These are phyloP conservation scores for Arxiozyma slooffiae DNA, from an alignment of 1,139 yeast species.

Conservation along the genomic window DNA sequence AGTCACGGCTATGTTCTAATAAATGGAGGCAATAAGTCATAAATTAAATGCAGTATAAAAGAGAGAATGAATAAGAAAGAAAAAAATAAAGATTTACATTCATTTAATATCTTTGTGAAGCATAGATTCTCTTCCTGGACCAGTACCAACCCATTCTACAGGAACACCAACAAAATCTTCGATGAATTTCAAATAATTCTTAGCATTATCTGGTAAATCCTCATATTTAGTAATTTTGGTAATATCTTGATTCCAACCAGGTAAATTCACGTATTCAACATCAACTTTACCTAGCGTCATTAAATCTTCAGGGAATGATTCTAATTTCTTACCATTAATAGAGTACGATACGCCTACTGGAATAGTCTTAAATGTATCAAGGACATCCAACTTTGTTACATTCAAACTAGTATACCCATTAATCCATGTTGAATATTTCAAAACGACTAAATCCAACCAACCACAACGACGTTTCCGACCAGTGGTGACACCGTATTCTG, in stretches of 20 bases:
- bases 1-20: background rate
- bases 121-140: conserved; percentile 91
- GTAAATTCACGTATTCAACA: conserved; percentile 78
- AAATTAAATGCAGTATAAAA: no score
- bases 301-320: conserved; percentile 89
- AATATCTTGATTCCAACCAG: conserved; percentile 90
- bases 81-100: background rate
- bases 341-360: conserved; percentile 78
- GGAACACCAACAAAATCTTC: conserved; percentile 80
- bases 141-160: conserved; percentile 96
- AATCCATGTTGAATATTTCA: conserved; percentile 80
- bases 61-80: no score
- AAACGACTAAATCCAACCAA: conserved; percentile 93
- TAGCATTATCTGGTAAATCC: conserved; percentile 81
- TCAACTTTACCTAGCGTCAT: conserved; percentile 74
- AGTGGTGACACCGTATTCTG: conserved; percentile 95
- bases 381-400: conserved; percentile 89
- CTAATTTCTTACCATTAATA: conserved; percentile 62
- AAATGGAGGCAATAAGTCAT: no score
- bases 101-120: conserved; percentile 31
- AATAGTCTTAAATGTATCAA: conserved; percentile 81
- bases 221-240: conserved; percentile 58
- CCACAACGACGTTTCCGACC: conserved; percentile 99
- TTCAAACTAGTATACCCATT: conserved; percentile 92
- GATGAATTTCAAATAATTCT: conserved; percentile 70